phyloP scores from a whole-genome alignment of 2,329 filamentous ascomycete species.

The Alternaria postmessia region DNA sequence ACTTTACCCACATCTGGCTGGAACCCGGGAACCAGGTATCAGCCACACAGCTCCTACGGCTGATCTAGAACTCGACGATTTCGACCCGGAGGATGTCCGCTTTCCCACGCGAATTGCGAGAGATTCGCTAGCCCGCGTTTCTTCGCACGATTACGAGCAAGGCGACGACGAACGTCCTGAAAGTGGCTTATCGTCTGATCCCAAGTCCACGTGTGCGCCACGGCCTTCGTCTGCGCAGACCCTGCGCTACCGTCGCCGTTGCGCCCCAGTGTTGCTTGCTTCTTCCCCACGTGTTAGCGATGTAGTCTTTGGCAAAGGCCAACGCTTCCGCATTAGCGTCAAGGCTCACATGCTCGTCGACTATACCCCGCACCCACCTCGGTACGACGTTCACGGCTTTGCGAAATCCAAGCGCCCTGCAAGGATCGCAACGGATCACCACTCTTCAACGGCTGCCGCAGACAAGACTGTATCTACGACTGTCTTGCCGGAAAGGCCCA shows the following conservation, averaged over 20 bases:
- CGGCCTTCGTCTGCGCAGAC: conserved; percentile 47
- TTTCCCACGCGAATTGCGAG: conserved; percentile 37
- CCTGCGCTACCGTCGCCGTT: conserved; percentile 58
- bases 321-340: conserved; percentile 56
- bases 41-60: conserved; percentile 19
- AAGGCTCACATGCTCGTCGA: conserved; percentile 53
- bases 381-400: conserved; percentile 54
- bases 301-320: conserved; percentile 54
- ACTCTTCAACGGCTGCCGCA: conserved; percentile 4
- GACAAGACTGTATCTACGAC: conserved; percentile 11
- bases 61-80: conserved; percentile 48
- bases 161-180: conserved; percentile 27
- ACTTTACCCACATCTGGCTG: conserved; percentile 56
- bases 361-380: conserved; percentile 55
- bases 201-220: conserved; percentile 43
- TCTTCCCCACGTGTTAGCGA: conserved; percentile 57
- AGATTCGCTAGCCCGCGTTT: conserved; percentile 19
- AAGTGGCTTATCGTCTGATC: conserved; percentile 35
- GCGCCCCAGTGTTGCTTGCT: conserved; percentile 55
- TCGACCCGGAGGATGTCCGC: conserved; percentile 50
- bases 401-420: conserved; percentile 29
- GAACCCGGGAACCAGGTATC: conserved; percentile 17
- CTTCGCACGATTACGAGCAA: conserved; percentile 31
- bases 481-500: conserved; percentile 26
- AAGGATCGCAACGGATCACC: conserved; percentile 13